Conservation (phyloP, 2,329 filamentous ascomycete species). For the Colletotrichum scovillei region DNA sequence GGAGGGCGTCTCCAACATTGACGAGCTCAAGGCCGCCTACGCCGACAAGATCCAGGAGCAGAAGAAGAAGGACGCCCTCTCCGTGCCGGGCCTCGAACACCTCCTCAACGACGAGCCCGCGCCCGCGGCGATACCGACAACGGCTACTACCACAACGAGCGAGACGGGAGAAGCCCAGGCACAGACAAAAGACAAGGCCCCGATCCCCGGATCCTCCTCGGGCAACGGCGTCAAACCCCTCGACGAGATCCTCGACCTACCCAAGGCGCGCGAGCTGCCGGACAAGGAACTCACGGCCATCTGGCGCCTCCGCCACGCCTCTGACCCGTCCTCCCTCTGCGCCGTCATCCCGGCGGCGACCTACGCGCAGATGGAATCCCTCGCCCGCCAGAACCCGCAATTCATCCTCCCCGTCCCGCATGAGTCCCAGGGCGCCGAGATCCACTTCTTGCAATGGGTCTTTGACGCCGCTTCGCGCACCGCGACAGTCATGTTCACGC, state of each 20-base stretch:
- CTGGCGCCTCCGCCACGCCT: conserved; percentile 89
- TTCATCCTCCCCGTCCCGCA: conserved; percentile 92
- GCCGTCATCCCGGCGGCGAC: conserved; percentile 80
- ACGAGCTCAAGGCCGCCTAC: conserved; percentile 84
- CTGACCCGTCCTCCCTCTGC: conserved; percentile 80
- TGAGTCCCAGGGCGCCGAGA: conserved; percentile 78
- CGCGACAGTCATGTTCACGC: conserved; percentile 89
- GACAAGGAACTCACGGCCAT: conserved; percentile 85
- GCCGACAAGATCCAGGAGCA: conserved; percentile 82
- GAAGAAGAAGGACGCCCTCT: conserved; percentile 73
- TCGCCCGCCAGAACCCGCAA: conserved; percentile 81
- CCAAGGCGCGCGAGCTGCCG: conserved; percentile 79
- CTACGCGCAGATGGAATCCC: conserved; percentile 78
- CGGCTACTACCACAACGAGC: background rate
- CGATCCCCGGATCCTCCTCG: conserved; percentile 40
- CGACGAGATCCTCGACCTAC: conserved; percentile 75
- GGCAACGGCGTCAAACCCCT: conserved; percentile 54
- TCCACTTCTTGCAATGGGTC: conserved; percentile 97
- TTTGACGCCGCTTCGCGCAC: conserved; percentile 77
- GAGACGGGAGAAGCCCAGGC: background rate
- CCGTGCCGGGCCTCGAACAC: conserved; percentile 48
- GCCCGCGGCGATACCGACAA: conserved; percentile 41
- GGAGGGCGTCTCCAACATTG: conserved; percentile 76
- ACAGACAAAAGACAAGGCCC: background rate
- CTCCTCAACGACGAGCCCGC: conserved; percentile 41